These are phyloP conservation scores for Closterium sp. DNA, from an alignment of 139 green algal genomes.

Conservation along the genomic window DNA sequence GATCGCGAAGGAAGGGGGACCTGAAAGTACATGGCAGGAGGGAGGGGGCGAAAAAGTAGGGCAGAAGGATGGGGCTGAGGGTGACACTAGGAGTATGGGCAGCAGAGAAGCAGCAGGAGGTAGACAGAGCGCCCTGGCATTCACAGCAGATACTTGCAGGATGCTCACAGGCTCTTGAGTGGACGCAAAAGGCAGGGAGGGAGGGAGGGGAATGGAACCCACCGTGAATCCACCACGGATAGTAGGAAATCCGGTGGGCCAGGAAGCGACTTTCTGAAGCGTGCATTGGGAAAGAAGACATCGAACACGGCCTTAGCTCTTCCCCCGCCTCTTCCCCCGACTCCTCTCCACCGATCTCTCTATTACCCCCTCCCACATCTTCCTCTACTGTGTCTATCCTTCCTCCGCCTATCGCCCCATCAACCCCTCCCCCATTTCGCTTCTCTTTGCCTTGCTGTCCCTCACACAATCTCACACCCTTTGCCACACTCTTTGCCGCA, in stretches of 20 bases:
- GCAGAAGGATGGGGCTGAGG: too few species aligned
- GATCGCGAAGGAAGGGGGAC: neutral
- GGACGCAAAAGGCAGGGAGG: too few species aligned
- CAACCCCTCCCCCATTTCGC: too few species aligned
- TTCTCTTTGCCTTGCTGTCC: too few species aligned
- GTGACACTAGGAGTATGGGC: too few species aligned
- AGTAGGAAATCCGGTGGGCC: neutral
- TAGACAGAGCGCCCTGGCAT: too few species aligned
- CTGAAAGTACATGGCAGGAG: neutral
- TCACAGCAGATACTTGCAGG: too few species aligned
- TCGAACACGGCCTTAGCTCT: neutral
- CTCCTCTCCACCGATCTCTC: too few species aligned
- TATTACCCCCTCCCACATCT: neutral
- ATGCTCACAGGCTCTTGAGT: too few species aligned
- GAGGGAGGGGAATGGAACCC: neutral
- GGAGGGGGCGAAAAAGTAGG: neutral
- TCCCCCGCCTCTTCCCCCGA: neutral
- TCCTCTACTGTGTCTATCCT: neutral
- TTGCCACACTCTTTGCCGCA: neutral
- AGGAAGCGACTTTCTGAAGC: neutral
- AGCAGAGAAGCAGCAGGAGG: too few species aligned
- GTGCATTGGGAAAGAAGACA: neutral
- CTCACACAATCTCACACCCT: neutral
- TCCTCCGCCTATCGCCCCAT: too few species aligned
- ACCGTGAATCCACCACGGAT: neutral